Evolutionary conservation across 345 rosid genomes (phyloP).

Genomic region (Barbarea vulgaris): DNA sequence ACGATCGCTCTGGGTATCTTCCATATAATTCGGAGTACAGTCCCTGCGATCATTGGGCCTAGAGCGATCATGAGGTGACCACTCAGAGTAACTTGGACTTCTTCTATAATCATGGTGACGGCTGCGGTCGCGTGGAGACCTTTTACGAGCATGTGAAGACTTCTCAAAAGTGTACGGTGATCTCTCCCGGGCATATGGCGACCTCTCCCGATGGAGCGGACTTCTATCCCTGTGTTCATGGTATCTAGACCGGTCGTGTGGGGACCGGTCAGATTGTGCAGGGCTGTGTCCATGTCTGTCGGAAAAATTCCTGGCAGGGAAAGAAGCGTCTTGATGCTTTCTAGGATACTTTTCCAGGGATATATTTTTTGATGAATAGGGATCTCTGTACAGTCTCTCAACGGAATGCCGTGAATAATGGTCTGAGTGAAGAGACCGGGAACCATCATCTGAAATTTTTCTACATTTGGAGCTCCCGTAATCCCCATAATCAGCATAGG

Average conservation of each 20-base stretch:
- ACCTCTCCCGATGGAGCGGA: conserved; percentile 59
- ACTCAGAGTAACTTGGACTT: conserved; percentile 73
- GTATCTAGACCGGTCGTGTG: conserved; percentile 64
- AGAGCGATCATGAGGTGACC: conserved; percentile 62
- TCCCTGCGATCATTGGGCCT: conserved; percentile 68
- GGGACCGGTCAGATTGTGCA: conserved; percentile 70
- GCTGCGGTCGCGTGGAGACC: conserved; percentile 76
- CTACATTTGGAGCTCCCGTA: conserved; percentile 71
- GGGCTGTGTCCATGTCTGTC: conserved; percentile 87
- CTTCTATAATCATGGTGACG: conserved; percentile 72
- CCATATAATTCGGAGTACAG: conserved; percentile 56
- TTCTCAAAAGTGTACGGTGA: conserved; percentile 56
- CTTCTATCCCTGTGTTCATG: conserved; percentile 71
- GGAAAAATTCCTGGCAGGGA: conserved; percentile 66
- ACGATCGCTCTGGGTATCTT: conserved; percentile 66
- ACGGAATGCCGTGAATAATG: conserved; percentile 64
- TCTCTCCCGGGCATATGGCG: conserved; percentile 50
- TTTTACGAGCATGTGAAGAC: conserved; percentile 56
- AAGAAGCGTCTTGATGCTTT: conserved; percentile 72
- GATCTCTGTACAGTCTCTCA: conserved; percentile 63
- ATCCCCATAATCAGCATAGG: conserved; percentile 58
- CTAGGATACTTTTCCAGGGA: conserved; percentile 68
- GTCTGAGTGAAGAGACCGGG: conserved; percentile 60
- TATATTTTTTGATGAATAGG: conserved; percentile 63
- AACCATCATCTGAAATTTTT: conserved; percentile 71